Percentiles rank a stretch among this genome's conserved stretches.
Evolutionary conservation across 2,329 filamentous ascomycete species (phyloP).

Genomic region (Fusarium tjaetaba): DNA sequence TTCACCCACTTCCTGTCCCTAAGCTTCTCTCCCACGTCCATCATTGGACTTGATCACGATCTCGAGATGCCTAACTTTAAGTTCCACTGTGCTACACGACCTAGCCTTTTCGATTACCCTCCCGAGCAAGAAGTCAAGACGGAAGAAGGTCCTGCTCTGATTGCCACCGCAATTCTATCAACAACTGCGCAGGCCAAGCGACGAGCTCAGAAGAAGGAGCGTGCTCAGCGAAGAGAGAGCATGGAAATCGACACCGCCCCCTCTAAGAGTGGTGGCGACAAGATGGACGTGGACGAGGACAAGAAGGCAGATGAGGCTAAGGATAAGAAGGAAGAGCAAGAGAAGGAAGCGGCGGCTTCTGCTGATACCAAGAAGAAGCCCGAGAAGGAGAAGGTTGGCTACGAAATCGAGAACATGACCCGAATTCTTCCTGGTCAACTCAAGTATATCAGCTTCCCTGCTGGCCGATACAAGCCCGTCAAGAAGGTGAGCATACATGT

Average conservation of each 20-base stretch:
- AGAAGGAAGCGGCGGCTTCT: conserved; percentile 65
- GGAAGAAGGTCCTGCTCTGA: conserved; percentile 91
- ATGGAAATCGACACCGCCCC: conserved; percentile 92
- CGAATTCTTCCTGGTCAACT: conserved; percentile 91
- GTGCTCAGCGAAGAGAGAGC: conserved; percentile 86
- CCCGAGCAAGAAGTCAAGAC: conserved; percentile 95
- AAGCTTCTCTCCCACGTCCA: conserved; percentile 94
- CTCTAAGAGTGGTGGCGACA: conserved; percentile 69
- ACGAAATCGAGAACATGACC: conserved; percentile 97
- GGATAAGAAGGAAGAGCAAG: conserved; percentile 70
- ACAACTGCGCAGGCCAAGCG: conserved; percentile 98
- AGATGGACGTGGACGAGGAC: conserved; percentile 87
- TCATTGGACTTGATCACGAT: conserved; percentile 94
- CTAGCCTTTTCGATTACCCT: conserved; percentile 97
- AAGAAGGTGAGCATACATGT: conserved; percentile 71
- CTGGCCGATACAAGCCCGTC: conserved; percentile 91
- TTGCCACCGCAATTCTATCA: conserved; percentile 94
- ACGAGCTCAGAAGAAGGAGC: conserved; percentile 92
- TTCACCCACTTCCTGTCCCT: conserved; percentile 97
- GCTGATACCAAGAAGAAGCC: conserved; percentile 83
- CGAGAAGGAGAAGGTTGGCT: conserved; percentile 96
- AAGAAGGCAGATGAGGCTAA: conserved; percentile 62
- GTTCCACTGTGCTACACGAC: conserved; percentile 93
- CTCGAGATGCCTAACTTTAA: conserved; percentile 94
- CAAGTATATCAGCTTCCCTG: conserved; percentile 93